A percentile compares a stretch with the other conserved stretches of the same genome.
Evolutionary conservation across 2,329 filamentous ascomycete species (phyloP).

Genomic region (Penicillium frequentans): DNA sequence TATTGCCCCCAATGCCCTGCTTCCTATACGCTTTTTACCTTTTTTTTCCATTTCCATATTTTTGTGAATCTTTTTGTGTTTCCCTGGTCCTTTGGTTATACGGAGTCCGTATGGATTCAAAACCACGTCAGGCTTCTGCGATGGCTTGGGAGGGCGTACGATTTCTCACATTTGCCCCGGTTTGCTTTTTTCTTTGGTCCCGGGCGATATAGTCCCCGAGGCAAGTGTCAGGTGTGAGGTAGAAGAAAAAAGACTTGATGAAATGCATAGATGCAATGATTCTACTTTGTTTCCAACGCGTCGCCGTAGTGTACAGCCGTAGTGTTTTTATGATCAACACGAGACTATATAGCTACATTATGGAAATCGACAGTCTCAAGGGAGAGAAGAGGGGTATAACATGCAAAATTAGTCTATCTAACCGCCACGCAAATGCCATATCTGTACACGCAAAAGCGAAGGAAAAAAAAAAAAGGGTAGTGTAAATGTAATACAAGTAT

Average conservation of each 20-base stretch:
- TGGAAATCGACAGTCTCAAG: background rate
- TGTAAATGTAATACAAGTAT: background rate
- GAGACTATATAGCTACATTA: background rate
- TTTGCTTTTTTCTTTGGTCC: constrained; percentile 17
- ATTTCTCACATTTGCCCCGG: constrained; percentile 23
- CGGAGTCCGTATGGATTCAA: constrained; percentile 16
- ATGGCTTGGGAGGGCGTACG: constrained; percentile 27
- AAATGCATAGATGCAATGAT: constrained; percentile 26
- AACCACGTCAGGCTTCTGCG: constrained; percentile 23
- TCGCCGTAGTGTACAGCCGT: background rate
- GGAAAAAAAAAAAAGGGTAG: background rate
- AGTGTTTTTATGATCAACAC: background rate
- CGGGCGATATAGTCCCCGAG: constrained; percentile 9
- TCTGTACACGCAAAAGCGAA: constrained; percentile 16
- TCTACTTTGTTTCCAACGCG: background rate
- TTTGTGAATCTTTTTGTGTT: constrained; percentile 9
- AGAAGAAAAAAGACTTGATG: constrained; percentile 28
- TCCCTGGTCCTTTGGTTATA: constrained; percentile 12
- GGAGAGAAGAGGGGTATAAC: constrained; percentile 26
- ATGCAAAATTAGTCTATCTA: constrained; percentile 25
- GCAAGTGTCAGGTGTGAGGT: constrained; percentile 20
- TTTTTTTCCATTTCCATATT: constrained; percentile 11
- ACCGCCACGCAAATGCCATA: constrained; percentile 11
- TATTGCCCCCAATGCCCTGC: constrained; percentile 19
- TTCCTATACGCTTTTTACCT: constrained; percentile 15